Evolutionary conservation across 2,329 filamentous ascomycete species (phyloP).

Genomic region (Penicillium hesseltinei): DNA sequence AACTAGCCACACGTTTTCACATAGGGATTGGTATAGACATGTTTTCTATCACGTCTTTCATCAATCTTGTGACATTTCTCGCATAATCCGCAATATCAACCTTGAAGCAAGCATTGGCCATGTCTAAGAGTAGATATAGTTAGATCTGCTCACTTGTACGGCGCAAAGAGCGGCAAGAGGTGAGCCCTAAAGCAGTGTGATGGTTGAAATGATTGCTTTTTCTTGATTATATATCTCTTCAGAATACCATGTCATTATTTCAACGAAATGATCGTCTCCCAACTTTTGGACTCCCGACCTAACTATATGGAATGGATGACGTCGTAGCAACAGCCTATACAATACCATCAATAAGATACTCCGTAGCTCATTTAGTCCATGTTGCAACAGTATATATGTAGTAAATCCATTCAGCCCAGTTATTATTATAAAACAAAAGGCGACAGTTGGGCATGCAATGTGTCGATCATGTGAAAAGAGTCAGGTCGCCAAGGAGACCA

Average conservation of each 20-base stretch:
- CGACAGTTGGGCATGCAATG: constrained; percentile 25
- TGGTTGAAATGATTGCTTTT: neutral
- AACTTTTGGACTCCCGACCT: neutral
- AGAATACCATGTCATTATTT: neutral
- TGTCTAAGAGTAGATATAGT: too few species aligned
- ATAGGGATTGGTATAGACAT: too few species aligned
- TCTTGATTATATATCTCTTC: neutral
- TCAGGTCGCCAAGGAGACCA: constrained; percentile 21
- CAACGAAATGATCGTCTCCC: neutral
- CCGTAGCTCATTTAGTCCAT: neutral
- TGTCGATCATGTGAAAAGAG: constrained; percentile 14
- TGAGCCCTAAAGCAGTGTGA: neutral
- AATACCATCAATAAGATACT: neutral
- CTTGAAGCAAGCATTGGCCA: neutral
- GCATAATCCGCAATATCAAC: neutral
- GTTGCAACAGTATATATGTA: too few species aligned
- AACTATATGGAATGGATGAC: neutral
- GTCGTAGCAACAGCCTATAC: neutral
- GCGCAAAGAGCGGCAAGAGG: neutral
- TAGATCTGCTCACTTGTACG: too few species aligned
- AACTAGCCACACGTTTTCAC: neutral
- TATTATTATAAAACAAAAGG: neutral
- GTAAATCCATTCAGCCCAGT: neutral
- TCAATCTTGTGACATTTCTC: neutral
- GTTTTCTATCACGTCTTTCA: too few species aligned